Percentiles rank a stretch among this genome's conserved stretches.
phyloP scores from a whole-genome alignment of 768 basidiomycete genomes.

The Amanita polypyramis region DNA sequence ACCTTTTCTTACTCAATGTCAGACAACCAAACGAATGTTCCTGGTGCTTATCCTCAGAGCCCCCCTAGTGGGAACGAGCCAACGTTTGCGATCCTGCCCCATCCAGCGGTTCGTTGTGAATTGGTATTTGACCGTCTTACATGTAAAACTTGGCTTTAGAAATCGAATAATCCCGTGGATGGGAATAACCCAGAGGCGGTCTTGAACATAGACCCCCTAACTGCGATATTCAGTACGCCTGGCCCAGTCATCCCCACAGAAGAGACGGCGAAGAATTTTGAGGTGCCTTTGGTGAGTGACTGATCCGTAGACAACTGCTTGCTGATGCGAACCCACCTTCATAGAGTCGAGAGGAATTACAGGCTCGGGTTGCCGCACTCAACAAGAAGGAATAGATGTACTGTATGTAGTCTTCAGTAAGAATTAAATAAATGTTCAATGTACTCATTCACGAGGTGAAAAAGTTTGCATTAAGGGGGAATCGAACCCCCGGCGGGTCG shows the following conservation, averaged over 20 bases:
- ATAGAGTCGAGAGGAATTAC: conserved; percentile 44
- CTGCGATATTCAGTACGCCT: conserved; percentile 35
- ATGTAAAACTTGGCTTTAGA: conserved; percentile 23
- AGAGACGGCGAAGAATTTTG: conserved; percentile 33
- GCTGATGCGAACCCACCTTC: neutral
- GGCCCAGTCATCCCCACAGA: conserved; percentile 40
- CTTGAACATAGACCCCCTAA: conserved; percentile 22
- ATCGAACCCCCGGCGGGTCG: conserved; percentile 87
- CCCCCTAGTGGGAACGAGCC: conserved; percentile 19
- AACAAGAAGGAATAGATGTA: conserved; percentile 16
- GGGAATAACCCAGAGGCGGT: conserved; percentile 23
- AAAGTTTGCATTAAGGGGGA: conserved; percentile 64
- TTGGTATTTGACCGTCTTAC: neutral
- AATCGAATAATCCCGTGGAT: conserved; percentile 50
- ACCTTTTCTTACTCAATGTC: neutral
- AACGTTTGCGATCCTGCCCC: conserved; percentile 43
- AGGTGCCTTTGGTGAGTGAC: conserved; percentile 33
- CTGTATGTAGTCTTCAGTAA: neutral
- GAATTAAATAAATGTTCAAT: neutral
- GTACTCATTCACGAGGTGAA: neutral
- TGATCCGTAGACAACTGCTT: neutral
- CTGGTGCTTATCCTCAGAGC: conserved; percentile 3
- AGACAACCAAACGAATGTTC: neutral
- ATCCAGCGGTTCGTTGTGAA: conserved; percentile 41
- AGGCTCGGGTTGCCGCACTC: conserved; percentile 33